These are phyloP conservation scores for Echeveria elegans DNA, from an alignment of 164 flowering plant species.

Conservation along the genomic window DNA sequence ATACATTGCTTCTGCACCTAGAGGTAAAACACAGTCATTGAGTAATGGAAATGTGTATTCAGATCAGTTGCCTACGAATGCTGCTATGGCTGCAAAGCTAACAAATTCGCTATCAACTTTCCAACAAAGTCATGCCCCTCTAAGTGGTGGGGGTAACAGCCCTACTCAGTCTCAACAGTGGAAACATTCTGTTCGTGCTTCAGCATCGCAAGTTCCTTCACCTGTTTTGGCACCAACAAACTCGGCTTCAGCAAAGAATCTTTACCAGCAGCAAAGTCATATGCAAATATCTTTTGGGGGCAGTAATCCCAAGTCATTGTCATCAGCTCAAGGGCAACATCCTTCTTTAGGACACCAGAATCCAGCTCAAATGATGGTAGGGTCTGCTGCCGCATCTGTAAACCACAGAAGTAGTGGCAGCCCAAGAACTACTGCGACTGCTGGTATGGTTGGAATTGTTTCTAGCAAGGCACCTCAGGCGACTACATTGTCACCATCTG, in stretches of 20 bases:
- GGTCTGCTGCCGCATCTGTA: conserved; percentile 56
- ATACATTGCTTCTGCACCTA: conserved; percentile 27
- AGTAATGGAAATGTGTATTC: conserved; percentile 45
- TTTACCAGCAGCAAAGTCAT: conserved; percentile 52
- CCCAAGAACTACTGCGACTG: conserved; percentile 47
- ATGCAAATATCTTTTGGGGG: conserved; percentile 82
- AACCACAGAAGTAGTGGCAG: conserved; percentile 71
- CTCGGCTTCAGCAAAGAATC: conserved; percentile 43
- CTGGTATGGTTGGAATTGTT: conserved; percentile 31
- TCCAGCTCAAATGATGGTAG: conserved; percentile 44
- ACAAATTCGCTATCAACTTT: conserved; percentile 14
- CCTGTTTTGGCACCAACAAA: conserved; percentile 29
- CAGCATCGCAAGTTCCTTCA: conserved; percentile 34
- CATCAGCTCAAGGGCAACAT: conserved; percentile 28
- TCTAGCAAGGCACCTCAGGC: conserved; percentile 40
- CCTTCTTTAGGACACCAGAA: conserved; percentile 30
- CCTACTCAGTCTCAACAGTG: conserved; percentile 57
- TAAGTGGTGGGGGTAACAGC: conserved; percentile 20
- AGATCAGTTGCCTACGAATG: conserved; percentile 43
- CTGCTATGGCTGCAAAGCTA: conserved; percentile 40
- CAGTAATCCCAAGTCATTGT: conserved; percentile 35
- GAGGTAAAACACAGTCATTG: conserved; percentile 39
- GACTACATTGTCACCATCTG: conserved; percentile 28
- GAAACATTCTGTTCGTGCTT: conserved; percentile 47
- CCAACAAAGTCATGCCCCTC: conserved; percentile 45